Base-by-base conservation (phyloP, 1,139 yeast species). In the Ogataea hybrid region DNA sequence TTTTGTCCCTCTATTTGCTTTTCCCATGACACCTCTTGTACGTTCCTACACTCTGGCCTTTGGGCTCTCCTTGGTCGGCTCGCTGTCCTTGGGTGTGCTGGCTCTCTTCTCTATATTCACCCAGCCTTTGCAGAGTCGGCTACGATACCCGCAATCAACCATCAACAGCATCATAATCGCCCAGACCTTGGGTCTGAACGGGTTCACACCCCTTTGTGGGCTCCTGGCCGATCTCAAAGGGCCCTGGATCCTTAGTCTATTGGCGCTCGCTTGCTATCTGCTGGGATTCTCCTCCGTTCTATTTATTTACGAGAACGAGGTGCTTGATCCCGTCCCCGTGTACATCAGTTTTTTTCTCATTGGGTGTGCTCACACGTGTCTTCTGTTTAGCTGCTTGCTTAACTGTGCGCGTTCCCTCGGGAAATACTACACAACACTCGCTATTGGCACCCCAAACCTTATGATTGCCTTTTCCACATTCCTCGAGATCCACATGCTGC, bases 321-420 rank as follows among this genome's bases (percentile, higher is more conserved):
- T 42, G 10, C 23, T 52, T 12, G 43, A 49, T 36, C 52, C 50
- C 17, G 36, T 45, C 8, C 43, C 51, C 25, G 51, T 58, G 47
- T 59, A 56, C 30, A 32, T 54, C n/a, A 49, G 57, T 25, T 61
- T 60, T 38, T 57, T 59, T 39, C 30, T 57, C 2, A 45, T 61
- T 10, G 65, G 65, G 6, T 53, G 62, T 23, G 52, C 64, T 2
- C 59, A 59, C 45, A 54, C 58, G 6, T 48, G 62, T 2, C 51
- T 59, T 12, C 42, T 61, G 18, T 58, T 58, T 47, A 51, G 61
- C 25, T 61, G 63, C 44, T 42, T 59, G 28, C 41, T 61, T 7
- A 61, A 59, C 31, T 59, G 61, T 17, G 64, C 64, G 2, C 58
- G 56, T 39, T 54, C 63, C 1, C 43, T 61, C 7, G 63, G 62